Conservation (phyloP, 2,329 filamentous ascomycete species). For the Fusarium ramigenum region DNA sequence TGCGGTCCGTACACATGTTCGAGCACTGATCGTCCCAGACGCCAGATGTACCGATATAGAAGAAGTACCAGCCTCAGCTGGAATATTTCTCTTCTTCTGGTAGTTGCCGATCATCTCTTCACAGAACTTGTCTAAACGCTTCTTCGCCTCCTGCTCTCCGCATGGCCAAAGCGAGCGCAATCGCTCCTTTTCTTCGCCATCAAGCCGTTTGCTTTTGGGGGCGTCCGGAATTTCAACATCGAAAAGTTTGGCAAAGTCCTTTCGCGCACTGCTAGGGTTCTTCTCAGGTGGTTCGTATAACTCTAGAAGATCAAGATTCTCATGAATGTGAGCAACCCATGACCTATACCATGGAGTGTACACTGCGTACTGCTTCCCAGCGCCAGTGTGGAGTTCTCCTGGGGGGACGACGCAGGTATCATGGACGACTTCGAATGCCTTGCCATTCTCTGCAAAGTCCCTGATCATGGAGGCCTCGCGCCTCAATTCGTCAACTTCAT, state of each 20-base stretch:
- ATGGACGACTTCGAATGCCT: conserved; percentile 76
- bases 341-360: conserved; percentile 84
- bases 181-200: conserved; percentile 65
- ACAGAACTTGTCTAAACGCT: conserved; percentile 73
- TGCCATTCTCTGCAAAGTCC: conserved; percentile 67
- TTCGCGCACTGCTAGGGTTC: conserved; percentile 48
- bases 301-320: conserved; percentile 73
- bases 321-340: conserved; percentile 79
- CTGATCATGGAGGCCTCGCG: conserved; percentile 75
- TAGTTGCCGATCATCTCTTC: conserved; percentile 71
- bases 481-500: conserved; percentile 89
- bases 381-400: conserved; percentile 70
- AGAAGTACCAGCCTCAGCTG: conserved; percentile 70
- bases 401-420: conserved; percentile 87
- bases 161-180: conserved; percentile 74
- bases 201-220: conserved; percentile 70
- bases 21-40: conserved; percentile 72
- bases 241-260: conserved; percentile 67
- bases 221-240: conserved; percentile 66
- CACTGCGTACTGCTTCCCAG: conserved; percentile 83
- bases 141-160: conserved; percentile 76
- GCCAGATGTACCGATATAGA: conserved; percentile 77
- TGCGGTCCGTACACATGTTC: conserved; percentile 73
- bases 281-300: conserved; percentile 60
- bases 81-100: conserved; percentile 71